Base-by-base conservation (phyloP, 768 basidiomycete genomes). In the Suillus tomentosus region DNA sequence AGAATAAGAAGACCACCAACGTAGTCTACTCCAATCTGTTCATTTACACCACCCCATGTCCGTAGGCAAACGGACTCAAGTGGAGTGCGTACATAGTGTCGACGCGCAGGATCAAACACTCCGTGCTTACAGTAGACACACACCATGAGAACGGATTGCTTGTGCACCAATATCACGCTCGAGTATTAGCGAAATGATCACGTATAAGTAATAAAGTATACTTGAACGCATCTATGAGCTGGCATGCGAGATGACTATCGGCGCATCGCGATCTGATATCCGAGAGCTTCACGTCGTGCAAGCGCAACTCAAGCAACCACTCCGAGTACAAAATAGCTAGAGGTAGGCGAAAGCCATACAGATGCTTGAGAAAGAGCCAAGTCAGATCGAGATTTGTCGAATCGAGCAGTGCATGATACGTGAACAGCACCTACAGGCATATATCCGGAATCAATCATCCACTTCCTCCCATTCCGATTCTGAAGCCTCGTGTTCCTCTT, bases 401-500 rank as follows among this genome's bases (percentile, higher is more conserved):
- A 42, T 7, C 6, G 11, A 58, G 40, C 17, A 43, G 39, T 24
- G 37, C 56, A 57, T 51, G 50, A 15, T 37, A 24, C 36, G 24
- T 40, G 22, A 57, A 40, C 56, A 27, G 24, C 39, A 57, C 37
- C 6, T 24, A 40, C 56, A 27, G 2, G 17, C 40, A 58, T 27
- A 19, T 19, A 14, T 36, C 60, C 14, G 11, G 34, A 37, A 24
- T 61, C 55, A 61, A 36, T 61, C 60, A 59, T 54, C 48, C 37
- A 58, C 61, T 40, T 62, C 54, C 61, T 61, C 54, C 39, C 59
- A 60, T 48, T 62, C 62, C 22, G 43, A 61, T n/a, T 61, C 58
- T 15, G 43, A 60, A 31, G 19, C 62, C 36, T 62, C 62, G 9
- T 43, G n/a, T 14, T 47, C 2, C 43, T 76, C 74, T 6, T 73